These are phyloP conservation scores for Graphilbum sp. DNA, from an alignment of 2,329 filamentous ascomycete genomes.

Conservation along the genomic window DNA sequence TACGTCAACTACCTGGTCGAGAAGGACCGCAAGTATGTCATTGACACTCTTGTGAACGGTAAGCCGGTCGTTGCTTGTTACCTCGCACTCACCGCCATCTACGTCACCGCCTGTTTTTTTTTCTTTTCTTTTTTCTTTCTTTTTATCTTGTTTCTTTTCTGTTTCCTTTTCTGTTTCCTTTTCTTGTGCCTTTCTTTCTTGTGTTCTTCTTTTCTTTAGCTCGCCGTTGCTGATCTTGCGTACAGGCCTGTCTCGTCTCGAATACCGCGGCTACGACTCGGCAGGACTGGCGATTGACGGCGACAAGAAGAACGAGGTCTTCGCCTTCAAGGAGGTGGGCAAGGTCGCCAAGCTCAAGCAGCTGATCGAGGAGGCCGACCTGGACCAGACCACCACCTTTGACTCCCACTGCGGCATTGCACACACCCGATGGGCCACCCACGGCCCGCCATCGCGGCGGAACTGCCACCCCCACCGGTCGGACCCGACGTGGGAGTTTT, in stretches of 20 bases:
- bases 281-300: slow-evolving; percentile 91
- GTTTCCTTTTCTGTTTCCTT: too few relatives aligned
- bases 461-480: slow-evolving; percentile 99
- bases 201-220: too few relatives aligned
- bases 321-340: slow-evolving; percentile 97
- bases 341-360: slow-evolving; percentile 95
- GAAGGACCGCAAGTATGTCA: slow-evolving; percentile 93
- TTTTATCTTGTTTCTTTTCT: too few relatives aligned
- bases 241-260: slow-evolving; percentile 77
- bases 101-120: too few relatives aligned
- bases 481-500: slow-evolving; percentile 89
- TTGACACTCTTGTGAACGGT: slow-evolving; percentile 95
- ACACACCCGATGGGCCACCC: slow-evolving; percentile 97
- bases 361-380: slow-evolving; percentile 69
- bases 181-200: too few relatives aligned
- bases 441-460: slow-evolving; percentile 78
- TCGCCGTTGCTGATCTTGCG: neutral
- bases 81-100: too few relatives aligned
- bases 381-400: slow-evolving; percentile 83
- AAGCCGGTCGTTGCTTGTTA: slow-evolving; percentile 6
- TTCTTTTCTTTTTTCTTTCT: too few relatives aligned
- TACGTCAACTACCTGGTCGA: slow-evolving; percentile 99
- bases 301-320: slow-evolving; percentile 96
- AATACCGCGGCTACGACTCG: slow-evolving; percentile 98
- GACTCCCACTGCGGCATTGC: slow-evolving; percentile 97